phyloP scores from a whole-genome alignment of 2,329 filamentous ascomycete genomes.

The Cylindrodendrum hubeiense region DNA sequence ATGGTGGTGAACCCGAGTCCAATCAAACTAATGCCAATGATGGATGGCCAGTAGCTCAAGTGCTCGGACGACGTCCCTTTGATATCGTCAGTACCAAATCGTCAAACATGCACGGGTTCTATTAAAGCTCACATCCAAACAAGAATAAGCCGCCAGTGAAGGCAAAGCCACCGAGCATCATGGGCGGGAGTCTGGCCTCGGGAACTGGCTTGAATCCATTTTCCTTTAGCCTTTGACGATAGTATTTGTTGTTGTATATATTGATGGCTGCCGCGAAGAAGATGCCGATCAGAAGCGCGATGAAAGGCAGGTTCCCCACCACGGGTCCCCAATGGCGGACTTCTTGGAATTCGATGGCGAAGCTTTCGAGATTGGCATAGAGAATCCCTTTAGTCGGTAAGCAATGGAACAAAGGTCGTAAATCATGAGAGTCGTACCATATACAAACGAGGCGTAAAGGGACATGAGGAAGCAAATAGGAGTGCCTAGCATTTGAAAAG shows the following conservation, averaged over 20 bases:
- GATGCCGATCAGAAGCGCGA: conserved; percentile 69
- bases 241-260: conserved; percentile 69
- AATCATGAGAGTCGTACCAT: conserved; percentile 47
- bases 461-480: conserved; percentile 75
- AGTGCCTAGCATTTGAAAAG: conserved; percentile 67
- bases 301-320: conserved; percentile 67
- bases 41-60: conserved; percentile 8
- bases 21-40: conserved; percentile 1
- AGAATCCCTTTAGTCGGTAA: conserved; percentile 69
- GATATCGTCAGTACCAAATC: not conserved
- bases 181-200: conserved; percentile 56
- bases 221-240: conserved; percentile 61
- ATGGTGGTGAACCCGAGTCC: conserved; percentile 18
- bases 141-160: conserved; percentile 57
- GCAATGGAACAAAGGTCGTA: conserved; percentile 46
- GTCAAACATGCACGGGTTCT: no score
- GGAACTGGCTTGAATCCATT: conserved; percentile 48
- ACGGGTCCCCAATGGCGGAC: conserved; percentile 69
- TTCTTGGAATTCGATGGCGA: conserved; percentile 66
- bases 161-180: conserved; percentile 57
- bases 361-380: conserved; percentile 45
- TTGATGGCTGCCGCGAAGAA: conserved; percentile 66
- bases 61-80: not conserved
- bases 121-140: conserved; percentile 8
- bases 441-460: conserved; percentile 72